A percentile compares a stretch with the other conserved stretches of the same genome.
These are phyloP conservation scores for Erodium trifolium DNA, from an alignment of 441 rosid species.

Conservation along the genomic window DNA sequence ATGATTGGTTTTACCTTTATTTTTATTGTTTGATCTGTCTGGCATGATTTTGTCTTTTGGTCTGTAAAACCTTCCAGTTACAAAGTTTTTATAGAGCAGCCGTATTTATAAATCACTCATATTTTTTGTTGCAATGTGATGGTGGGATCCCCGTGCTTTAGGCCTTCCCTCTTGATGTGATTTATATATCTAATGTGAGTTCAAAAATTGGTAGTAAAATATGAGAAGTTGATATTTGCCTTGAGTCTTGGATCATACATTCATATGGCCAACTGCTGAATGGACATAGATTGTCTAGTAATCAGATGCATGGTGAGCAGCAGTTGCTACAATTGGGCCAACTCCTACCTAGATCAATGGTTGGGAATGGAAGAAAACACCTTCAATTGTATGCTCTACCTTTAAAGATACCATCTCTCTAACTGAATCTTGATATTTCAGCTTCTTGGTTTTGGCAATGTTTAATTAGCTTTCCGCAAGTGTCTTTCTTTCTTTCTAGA, in stretches of 20 bases:
- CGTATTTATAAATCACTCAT: neutral
- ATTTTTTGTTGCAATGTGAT: neutral
- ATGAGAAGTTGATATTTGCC: neutral
- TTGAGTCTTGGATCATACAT: neutral
- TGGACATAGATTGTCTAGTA: neutral
- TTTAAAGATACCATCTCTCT: neutral
- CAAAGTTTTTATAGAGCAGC: neutral
- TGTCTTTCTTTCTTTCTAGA: neutral
- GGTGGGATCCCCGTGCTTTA: neutral
- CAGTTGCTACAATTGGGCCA: neutral
- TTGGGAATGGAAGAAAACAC: neutral
- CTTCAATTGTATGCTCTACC: neutral
- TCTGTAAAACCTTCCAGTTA: neutral
- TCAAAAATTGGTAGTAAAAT: neutral
- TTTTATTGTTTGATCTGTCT: neutral
- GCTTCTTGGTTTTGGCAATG: neutral
- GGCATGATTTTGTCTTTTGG: neutral
- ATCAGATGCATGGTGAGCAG: neutral
- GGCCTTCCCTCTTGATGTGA: neutral
- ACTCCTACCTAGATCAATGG: neutral
- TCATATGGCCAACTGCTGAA: neutral
- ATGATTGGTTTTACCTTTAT: neutral
- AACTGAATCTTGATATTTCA: neutral
- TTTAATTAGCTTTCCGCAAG: neutral
- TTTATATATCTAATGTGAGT: neutral